Conservation (phyloP, 805 yeast genomes). For the Candida corydali region DNA sequence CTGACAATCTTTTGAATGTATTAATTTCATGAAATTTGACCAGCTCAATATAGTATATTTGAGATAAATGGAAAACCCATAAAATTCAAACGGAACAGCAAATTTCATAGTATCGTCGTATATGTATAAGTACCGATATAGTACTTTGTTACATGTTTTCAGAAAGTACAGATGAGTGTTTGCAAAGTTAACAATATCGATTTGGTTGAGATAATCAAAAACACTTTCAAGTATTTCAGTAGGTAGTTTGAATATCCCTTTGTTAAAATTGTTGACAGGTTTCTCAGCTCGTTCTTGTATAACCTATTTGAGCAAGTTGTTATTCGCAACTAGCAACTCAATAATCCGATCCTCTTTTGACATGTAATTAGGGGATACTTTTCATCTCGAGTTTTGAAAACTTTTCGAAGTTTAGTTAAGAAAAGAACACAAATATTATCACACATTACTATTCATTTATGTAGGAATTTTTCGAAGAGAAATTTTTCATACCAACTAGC, state of each 20-base stretch:
- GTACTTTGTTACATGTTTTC: neutral
- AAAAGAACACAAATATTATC: no score
- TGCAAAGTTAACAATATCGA: constrained; percentile 7
- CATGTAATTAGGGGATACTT: no score
- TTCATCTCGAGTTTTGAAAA: no score
- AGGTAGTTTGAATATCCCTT: constrained; percentile 7
- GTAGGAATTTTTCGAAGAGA: no score
- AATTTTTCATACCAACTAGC: no score
- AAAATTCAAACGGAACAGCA: neutral
- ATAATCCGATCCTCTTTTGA: no score
- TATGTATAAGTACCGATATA: neutral
- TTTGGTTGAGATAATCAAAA: constrained; percentile 8
- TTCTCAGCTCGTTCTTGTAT: no score
- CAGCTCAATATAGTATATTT: neutral
- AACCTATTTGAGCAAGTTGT: no score
- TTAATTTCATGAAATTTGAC: neutral
- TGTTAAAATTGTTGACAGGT: neutral
- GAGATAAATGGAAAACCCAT: neutral
- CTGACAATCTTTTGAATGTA: no score
- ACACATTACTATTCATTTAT: no score
- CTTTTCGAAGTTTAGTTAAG: no score
- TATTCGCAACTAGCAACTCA: no score
- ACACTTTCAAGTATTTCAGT: constrained; percentile 8
- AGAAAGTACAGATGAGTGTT: neutral
- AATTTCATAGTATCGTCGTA: neutral